Conservation (phyloP, 2,329 filamentous ascomycete species). For the Hypoxylon sp. region DNA sequence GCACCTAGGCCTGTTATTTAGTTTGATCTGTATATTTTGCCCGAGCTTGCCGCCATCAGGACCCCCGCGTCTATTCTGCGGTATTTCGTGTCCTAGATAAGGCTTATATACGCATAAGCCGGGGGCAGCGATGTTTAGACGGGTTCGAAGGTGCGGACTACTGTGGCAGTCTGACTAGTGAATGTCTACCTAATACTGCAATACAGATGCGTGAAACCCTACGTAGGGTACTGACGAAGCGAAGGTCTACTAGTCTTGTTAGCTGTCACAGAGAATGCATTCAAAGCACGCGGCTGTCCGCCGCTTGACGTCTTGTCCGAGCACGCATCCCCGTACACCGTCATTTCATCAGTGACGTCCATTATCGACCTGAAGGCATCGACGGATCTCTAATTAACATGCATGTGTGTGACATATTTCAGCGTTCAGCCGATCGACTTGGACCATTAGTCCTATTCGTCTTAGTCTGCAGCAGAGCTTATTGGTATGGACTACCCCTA, state of each 20-base stretch:
- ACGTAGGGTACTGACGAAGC: not conserved
- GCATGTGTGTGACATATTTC: not conserved
- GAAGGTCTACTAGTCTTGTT: not conserved
- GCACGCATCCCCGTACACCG: not conserved
- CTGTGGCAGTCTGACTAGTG: not conserved
- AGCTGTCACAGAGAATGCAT: not conserved
- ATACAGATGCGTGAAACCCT: conserved; percentile 1
- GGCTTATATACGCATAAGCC: not conserved
- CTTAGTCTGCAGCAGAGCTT: not conserved
- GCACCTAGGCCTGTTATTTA: not conserved
- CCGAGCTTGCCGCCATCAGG: conserved; percentile 5
- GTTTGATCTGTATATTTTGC: not conserved
- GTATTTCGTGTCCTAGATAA: conserved; percentile 11
- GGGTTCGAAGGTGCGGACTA: conserved; percentile 1
- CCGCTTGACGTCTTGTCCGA: not conserved
- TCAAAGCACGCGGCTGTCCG: not conserved
- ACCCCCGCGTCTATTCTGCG: conserved; percentile 3
- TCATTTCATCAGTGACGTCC: not conserved
- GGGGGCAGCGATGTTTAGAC: not conserved
- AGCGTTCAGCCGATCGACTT: not conserved
- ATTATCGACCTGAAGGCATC: not conserved
- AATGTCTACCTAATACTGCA: not conserved
- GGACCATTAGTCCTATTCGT: not conserved
- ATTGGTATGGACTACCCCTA: not conserved
- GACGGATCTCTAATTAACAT: not conserved